Conservation (phyloP, 192 early-diverging fungal species). For the Coemansia javaensis region DNA sequence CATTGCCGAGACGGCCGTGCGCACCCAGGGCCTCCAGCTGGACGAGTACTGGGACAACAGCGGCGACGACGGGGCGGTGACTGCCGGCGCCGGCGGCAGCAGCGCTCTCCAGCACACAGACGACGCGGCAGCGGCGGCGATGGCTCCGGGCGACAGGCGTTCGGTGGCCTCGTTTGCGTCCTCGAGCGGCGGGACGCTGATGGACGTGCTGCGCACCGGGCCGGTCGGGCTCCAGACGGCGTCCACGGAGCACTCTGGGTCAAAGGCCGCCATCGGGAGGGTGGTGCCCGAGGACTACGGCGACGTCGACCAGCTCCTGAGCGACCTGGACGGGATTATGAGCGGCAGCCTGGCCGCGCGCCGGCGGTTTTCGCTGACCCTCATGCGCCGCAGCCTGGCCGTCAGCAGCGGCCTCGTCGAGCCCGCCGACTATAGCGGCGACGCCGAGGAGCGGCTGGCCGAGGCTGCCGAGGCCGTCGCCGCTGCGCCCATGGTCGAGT, state of each 20-base stretch:
- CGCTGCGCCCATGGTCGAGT: constrained; percentile 12
- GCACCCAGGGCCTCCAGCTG: constrained; percentile 2
- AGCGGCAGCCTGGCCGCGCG: constrained; percentile 39
- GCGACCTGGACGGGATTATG: constrained; percentile 43
- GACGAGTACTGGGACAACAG: constrained; percentile 1
- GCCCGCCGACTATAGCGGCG: constrained; percentile 22
- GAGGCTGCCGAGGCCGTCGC: background rate
- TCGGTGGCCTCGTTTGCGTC: constrained; percentile 22
- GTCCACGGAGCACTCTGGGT: constrained; percentile 41
- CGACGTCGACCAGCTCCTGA: constrained; percentile 36
- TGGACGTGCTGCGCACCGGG: constrained; percentile 30
- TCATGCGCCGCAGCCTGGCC: constrained; percentile 43
- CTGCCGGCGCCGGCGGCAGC: background rate
- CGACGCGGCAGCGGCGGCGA: too few species aligned
- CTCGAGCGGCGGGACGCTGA: constrained; percentile 34
- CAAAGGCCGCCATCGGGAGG: constrained; percentile 33
- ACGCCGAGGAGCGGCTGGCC: background rate
- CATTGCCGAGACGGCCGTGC: constrained; percentile 30
- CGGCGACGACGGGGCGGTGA: background rate
- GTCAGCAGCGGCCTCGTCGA: constrained; percentile 33
- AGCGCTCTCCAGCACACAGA: background rate
- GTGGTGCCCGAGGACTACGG: constrained; percentile 43
- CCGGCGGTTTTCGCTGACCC: constrained; percentile 36
- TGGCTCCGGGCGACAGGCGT: constrained; percentile 1
- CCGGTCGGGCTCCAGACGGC: constrained; percentile 38